Evolutionary conservation across 2,329 filamentous ascomycete species (phyloP).

Genomic region (Epichloe aotearoae): DNA sequence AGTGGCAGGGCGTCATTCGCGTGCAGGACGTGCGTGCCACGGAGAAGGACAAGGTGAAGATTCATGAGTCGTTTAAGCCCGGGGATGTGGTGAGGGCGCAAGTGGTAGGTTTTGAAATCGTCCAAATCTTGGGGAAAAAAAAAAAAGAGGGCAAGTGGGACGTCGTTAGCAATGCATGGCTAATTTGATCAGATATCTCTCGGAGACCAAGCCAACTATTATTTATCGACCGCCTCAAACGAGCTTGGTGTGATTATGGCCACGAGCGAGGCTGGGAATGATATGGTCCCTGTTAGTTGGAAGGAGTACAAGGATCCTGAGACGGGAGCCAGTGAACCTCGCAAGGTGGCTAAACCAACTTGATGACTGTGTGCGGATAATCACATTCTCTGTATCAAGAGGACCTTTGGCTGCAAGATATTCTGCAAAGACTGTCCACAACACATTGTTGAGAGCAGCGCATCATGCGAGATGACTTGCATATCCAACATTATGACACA

Average conservation of each 20-base stretch:
- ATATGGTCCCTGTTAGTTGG: slow-evolving; percentile 91
- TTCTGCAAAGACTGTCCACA: neutral
- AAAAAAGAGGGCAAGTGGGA: neutral
- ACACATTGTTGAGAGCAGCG: neutral
- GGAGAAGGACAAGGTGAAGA: slow-evolving; percentile 88
- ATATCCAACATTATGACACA: neutral
- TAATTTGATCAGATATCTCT: slow-evolving; percentile 54
- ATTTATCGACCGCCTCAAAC: slow-evolving; percentile 83
- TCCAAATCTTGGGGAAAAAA: neutral
- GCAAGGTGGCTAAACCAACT: slow-evolving; percentile 91
- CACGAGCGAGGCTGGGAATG: slow-evolving; percentile 71
- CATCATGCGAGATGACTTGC: neutral
- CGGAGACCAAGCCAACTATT: slow-evolving; percentile 91
- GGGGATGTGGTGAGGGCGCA: slow-evolving; percentile 82
- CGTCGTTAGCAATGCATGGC: neutral
- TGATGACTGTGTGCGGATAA: slow-evolving; percentile 28
- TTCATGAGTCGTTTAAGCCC: slow-evolving; percentile 81
- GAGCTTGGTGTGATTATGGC: slow-evolving; percentile 91
- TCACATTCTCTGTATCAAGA: no score
- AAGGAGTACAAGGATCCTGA: slow-evolving; percentile 81
- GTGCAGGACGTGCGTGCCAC: slow-evolving; percentile 87
- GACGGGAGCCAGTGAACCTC: slow-evolving; percentile 60
- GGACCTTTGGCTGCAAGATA: no score
- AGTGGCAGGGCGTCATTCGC: slow-evolving; percentile 75
- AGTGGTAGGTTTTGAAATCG: slow-evolving; percentile 44